Conservation (phyloP, 2,329 filamentous ascomycete genomes). For the Calonectria pseudoreteaudii region DNA sequence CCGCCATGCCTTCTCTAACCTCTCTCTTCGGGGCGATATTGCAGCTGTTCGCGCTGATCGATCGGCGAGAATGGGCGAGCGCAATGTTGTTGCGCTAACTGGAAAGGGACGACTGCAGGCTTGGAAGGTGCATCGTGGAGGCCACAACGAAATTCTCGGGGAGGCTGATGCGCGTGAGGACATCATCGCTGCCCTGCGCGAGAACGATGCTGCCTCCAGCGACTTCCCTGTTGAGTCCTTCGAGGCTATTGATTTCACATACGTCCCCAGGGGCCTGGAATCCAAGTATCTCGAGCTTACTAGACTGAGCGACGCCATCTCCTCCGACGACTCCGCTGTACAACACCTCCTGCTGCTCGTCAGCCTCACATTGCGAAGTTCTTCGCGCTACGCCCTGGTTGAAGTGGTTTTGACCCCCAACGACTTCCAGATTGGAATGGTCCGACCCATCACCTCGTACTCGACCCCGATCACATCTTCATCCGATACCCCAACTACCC, state of each 20-base stretch:
- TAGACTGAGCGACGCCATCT: slow-evolving; percentile 62
- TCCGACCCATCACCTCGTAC: slow-evolving; percentile 76
- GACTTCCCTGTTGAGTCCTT: slow-evolving; percentile 69
- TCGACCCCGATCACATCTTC: slow-evolving; percentile 62
- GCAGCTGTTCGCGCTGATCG: slow-evolving; percentile 82
- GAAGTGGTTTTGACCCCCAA: slow-evolving; percentile 73
- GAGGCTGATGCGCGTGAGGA: slow-evolving; percentile 78
- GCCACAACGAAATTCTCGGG: slow-evolving; percentile 79
- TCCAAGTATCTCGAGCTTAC: slow-evolving; percentile 62
- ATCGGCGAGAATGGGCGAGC: slow-evolving; percentile 80
- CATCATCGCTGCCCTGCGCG: slow-evolving; percentile 72
- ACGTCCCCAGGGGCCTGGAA: slow-evolving; percentile 68
- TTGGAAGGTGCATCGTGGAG: slow-evolving; percentile 91
- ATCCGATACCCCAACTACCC: slow-evolving; percentile 46
- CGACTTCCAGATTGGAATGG: slow-evolving; percentile 69
- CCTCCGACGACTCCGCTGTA: slow-evolving; percentile 61
- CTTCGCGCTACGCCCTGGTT: slow-evolving; percentile 78
- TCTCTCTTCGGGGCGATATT: slow-evolving; percentile 80
- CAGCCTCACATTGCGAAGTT: slow-evolving; percentile 63
- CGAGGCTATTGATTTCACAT: slow-evolving; percentile 83
- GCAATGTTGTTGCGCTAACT: slow-evolving; percentile 84
- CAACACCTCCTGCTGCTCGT: slow-evolving; percentile 73
- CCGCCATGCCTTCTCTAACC: slow-evolving; percentile 78
- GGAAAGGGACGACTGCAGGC: slow-evolving; percentile 81
- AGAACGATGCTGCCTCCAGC: slow-evolving; percentile 61